phyloP scores from a whole-genome alignment of 352 stramenopile species.

The Ophiocytium majus region DNA sequence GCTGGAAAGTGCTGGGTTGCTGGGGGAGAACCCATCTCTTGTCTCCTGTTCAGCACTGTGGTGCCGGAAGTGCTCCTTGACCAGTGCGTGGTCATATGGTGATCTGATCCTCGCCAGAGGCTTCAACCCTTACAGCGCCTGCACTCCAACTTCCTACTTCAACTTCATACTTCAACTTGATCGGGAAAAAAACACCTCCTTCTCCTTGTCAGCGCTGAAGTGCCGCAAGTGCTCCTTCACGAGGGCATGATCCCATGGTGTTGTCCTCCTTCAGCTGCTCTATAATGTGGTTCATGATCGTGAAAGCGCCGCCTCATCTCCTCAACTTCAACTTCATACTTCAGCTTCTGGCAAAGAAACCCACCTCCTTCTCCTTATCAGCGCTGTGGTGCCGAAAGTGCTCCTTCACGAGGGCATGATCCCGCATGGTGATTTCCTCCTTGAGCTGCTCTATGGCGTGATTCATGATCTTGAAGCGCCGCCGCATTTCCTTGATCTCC shows the following conservation, averaged over 20 bases:
- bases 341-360: constrained; percentile 63
- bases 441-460: constrained; percentile 85
- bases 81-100: constrained; percentile 80
- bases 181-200: constrained; percentile 65
- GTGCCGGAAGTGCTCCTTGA: constrained; percentile 88
- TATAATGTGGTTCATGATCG: constrained; percentile 85
- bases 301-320: constrained; percentile 81
- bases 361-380: constrained; percentile 79
- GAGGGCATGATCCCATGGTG: constrained; percentile 76
- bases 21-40: no score
- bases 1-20: no score
- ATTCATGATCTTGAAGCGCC: constrained; percentile 84
- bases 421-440: constrained; percentile 85
- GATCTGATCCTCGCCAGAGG: no score
- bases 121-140: no score
- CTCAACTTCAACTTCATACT: no score
- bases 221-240: constrained; percentile 89
- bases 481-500: constrained; percentile 80
- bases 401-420: constrained; percentile 83
- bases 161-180: no score
- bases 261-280: constrained; percentile 87
- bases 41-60: constrained; percentile 89
- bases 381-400: constrained; percentile 88
- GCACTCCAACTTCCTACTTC: no score
- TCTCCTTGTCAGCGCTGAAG: constrained; percentile 87